Conservation (phyloP, 2,329 filamentous ascomycete species). For the Ophiostoma angusticollis region DNA sequence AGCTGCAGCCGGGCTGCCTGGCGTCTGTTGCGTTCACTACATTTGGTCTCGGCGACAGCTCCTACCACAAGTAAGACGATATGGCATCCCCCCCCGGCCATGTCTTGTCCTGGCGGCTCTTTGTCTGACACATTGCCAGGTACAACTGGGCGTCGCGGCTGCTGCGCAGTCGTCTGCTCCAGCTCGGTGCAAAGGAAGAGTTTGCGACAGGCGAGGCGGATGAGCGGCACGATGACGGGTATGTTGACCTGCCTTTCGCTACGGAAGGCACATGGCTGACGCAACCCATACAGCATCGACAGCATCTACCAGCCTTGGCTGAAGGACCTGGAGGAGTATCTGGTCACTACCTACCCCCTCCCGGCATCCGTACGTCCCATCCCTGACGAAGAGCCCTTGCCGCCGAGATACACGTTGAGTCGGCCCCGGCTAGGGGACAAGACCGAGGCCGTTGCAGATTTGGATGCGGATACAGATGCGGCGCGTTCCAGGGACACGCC, state of each 20-base stretch:
- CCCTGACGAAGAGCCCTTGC: constrained; percentile 58
- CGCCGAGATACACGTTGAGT: constrained; percentile 51
- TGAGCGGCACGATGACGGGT: constrained; percentile 89
- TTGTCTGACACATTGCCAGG: constrained; percentile 29
- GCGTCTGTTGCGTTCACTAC: constrained; percentile 59
- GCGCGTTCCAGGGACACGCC: neutral
- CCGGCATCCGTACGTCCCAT: constrained; percentile 56
- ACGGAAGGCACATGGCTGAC: constrained; percentile 1
- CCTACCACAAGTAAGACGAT: constrained; percentile 66
- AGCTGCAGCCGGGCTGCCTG: constrained; percentile 59
- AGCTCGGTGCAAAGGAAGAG: constrained; percentile 68
- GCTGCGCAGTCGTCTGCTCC: constrained; percentile 67
- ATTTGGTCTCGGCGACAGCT: constrained; percentile 89
- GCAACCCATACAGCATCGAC: constrained; percentile 52
- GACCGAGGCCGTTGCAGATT: neutral
- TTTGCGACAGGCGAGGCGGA: constrained; percentile 77
- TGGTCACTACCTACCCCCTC: constrained; percentile 58
- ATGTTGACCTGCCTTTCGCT: constrained; percentile 21
- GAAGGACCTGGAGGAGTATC: constrained; percentile 48
- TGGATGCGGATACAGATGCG: neutral
- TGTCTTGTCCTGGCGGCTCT: neutral
- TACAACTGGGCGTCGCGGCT: constrained; percentile 92
- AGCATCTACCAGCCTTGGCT: constrained; percentile 72
- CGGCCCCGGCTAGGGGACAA: constrained; percentile 3
- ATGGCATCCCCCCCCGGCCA: too few species aligned